Percentiles rank a stretch among this genome's conserved stretches.
Conservation (phyloP, 225 moss, liverwort and hornwort genomes). For the Lunularia cruciata region DNA sequence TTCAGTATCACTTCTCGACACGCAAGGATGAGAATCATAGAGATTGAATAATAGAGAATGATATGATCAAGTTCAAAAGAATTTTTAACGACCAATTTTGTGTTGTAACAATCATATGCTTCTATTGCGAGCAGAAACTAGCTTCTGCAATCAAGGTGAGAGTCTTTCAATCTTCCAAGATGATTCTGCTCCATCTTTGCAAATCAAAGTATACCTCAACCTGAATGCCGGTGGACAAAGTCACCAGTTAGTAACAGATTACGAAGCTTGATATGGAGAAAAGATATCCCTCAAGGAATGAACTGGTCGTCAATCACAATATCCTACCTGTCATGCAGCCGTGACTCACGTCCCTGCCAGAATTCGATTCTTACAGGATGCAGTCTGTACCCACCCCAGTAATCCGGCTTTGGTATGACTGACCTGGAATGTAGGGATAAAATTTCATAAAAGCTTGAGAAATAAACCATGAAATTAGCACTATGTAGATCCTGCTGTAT, state of each 20-base stretch:
- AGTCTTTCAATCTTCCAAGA: conserved; percentile 70
- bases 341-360: conserved; percentile 93
- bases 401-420: conserved; percentile 61
- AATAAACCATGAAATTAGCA: too few species aligned
- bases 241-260: neutral
- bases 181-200: conserved; percentile 27
- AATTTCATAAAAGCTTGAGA: too few species aligned
- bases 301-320: neutral
- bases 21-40: too few species aligned
- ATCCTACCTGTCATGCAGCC: conserved; percentile 83
- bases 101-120: too few species aligned
- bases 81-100: too few species aligned
- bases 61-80: too few species aligned
- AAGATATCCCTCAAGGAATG: neutral
- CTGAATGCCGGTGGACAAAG: conserved; percentile 34
- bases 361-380: conserved; percentile 69
- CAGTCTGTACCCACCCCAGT: conserved; percentile 91
- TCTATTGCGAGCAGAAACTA: too few species aligned
- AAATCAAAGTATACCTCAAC: conserved; percentile 59
- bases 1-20: too few species aligned
- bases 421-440: conserved; percentile 39
- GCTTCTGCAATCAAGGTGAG: conserved; percentile 81
- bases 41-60: too few species aligned
- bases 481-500: too few species aligned
- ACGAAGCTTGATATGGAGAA: neutral